phyloP scores from a whole-genome alignment of 169 alveolate species.

The Eimeria falciformis region DNA sequence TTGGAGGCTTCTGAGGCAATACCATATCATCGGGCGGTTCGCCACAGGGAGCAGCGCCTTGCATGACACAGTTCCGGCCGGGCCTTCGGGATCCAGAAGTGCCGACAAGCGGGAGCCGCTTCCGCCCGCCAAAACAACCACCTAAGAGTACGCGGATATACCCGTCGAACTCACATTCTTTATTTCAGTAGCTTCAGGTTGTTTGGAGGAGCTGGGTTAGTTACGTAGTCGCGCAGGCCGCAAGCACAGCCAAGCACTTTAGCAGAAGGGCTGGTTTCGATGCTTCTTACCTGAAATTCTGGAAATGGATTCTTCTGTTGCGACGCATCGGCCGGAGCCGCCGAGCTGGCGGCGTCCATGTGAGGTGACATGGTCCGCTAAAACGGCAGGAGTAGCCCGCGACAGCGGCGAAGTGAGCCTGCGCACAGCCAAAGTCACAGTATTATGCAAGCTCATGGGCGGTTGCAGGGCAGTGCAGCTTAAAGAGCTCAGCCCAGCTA shows the following conservation, averaged over 20 bases:
- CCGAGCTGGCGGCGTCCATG: slow-evolving; percentile 45
- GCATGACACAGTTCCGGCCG: slow-evolving; percentile 59
- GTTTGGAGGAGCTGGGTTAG: no score
- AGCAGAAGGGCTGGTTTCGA: no score
- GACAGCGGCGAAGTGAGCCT: no score
- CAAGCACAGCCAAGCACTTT: no score
- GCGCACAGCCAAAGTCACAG: neutral
- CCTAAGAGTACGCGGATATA: slow-evolving; percentile 35
- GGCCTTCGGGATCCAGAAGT: neutral
- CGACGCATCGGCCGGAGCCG: slow-evolving; percentile 40
- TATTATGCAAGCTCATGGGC: neutral
- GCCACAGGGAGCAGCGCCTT: slow-evolving; percentile 78
- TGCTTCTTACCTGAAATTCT: slow-evolving; percentile 56
- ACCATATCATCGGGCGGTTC: slow-evolving; percentile 77
- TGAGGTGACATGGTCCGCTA: slow-evolving; percentile 40
- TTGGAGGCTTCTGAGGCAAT: slow-evolving; percentile 73
- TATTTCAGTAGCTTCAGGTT: no score
- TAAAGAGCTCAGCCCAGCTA: neutral
- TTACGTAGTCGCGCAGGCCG: no score
- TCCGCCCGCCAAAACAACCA: slow-evolving; percentile 77
- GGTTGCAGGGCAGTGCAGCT: neutral
- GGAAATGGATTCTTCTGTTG: slow-evolving; percentile 65
- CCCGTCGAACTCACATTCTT: neutral
- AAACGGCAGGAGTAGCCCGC: neutral
- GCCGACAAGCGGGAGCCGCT: slow-evolving; percentile 72